A percentile compares a stretch with the other conserved stretches of the same genome.
phyloP scores from a whole-genome alignment of 2,329 filamentous ascomycete genomes.

The Harringtonia aguacate region DNA sequence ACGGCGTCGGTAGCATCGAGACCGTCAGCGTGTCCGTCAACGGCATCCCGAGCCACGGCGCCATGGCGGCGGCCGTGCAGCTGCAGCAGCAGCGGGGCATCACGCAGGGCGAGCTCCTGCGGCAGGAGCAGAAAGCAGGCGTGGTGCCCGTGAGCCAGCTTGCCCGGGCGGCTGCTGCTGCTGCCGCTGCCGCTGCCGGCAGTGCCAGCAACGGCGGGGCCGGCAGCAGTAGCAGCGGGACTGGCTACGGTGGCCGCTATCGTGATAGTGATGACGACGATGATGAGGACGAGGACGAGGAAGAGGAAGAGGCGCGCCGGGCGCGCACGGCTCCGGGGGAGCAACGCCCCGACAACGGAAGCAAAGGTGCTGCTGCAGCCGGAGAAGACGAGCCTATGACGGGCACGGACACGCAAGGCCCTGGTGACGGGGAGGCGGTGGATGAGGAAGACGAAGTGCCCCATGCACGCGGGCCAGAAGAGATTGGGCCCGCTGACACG shows the following conservation, averaged over 20 bases:
- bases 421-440: conserved; percentile 5
- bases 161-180: conserved; percentile 27
- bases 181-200: conserved; percentile 9
- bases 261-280: conserved; percentile 3
- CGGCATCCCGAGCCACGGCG: conserved; percentile 46
- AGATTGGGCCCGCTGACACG: conserved; percentile 78
- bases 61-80: conserved; percentile 15
- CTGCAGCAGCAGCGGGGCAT: conserved; percentile 37
- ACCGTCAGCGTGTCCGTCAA: conserved; percentile 70
- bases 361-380: conserved; percentile 9
- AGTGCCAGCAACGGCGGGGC: conserved; percentile 8
- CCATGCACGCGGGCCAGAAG: conserved; percentile 73
- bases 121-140: conserved; percentile 78
- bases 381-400: conserved; percentile 5
- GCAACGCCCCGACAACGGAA: no score
- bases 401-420: conserved; percentile 5
- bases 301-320: not conserved
- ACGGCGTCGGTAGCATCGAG: conserved; percentile 68
- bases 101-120: conserved; percentile 72
- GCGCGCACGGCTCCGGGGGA: no score
- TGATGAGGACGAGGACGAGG: conserved; percentile 4
- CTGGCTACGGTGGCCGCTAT: not conserved
- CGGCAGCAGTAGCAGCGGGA: conserved; percentile 6
- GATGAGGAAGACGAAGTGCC: conserved; percentile 49
- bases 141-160: conserved; percentile 61